Conservation (phyloP, 805 yeast genomes). For the Blastobotrys robertii region DNA sequence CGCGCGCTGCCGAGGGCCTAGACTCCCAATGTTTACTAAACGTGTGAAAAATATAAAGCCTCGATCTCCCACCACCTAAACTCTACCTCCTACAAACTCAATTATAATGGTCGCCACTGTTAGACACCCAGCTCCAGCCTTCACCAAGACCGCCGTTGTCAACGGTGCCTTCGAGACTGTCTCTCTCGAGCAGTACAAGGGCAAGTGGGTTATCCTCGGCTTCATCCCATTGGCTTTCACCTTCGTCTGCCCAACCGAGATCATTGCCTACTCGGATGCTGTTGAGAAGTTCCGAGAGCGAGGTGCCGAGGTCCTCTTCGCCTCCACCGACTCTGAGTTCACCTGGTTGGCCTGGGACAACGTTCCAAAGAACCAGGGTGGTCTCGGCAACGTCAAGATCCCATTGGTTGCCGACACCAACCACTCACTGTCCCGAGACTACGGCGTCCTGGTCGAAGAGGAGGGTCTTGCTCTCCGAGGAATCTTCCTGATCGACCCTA, state of each 20-base stretch:
- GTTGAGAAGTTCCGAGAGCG: conserved; percentile 79
- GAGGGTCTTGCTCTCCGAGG: conserved; percentile 98
- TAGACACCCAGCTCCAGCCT: conserved; percentile 93
- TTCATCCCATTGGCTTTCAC: conserved; percentile 99
- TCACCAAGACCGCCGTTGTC: conserved; percentile 94
- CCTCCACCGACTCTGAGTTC: conserved; percentile 98
- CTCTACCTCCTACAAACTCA: neutral
- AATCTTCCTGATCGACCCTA: conserved; percentile 94
- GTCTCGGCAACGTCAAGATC: conserved; percentile 89
- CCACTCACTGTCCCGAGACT: conserved; percentile 89
- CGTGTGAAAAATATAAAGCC: no score
- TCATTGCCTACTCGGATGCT: conserved; percentile 97
- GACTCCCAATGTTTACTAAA: no score
- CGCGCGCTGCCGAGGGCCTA: no score
- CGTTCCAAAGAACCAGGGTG: conserved; percentile 94
- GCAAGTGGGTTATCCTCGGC: conserved; percentile 95
- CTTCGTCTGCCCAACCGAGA: conserved; percentile 98
- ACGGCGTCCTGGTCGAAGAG: conserved; percentile 95
- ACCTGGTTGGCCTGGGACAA: conserved; percentile 97
- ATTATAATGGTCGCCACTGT: conserved; percentile 74
- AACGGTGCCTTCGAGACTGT: conserved; percentile 95
- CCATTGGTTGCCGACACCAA: conserved; percentile 95
- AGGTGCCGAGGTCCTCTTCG: conserved; percentile 83
- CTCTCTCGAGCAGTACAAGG: conserved; percentile 89
- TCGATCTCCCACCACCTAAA: no score